Percentiles rank a stretch among this genome's conserved stretches.
Conservation (phyloP, 768 basidiomycete species). For the Gautieria morchelliformis region DNA sequence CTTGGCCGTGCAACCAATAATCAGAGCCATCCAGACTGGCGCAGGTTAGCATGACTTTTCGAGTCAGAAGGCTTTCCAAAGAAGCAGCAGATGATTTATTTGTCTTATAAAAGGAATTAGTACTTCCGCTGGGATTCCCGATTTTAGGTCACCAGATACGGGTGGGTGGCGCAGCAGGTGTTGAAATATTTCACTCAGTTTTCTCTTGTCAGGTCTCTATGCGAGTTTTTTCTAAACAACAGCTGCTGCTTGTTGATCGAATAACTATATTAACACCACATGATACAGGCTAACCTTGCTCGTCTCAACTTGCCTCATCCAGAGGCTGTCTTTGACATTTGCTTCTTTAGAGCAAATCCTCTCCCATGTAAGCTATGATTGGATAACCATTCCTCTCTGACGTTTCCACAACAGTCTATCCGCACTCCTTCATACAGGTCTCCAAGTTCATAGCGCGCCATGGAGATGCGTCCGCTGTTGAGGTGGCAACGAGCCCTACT, state of each 20-base stretch:
- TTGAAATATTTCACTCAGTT: background rate
- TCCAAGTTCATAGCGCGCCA: no score
- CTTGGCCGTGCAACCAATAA: background rate
- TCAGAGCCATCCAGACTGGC: slow-evolving; percentile 13
- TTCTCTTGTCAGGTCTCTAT: slow-evolving; percentile 38
- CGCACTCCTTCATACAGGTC: no score
- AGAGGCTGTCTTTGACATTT: slow-evolving; percentile 92
- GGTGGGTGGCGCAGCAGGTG: slow-evolving; percentile 36
- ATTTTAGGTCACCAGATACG: slow-evolving; percentile 81
- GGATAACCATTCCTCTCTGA: background rate
- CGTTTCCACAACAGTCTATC: slow-evolving; percentile 47
- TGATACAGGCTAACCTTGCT: slow-evolving; percentile 59
- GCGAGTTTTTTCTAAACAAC: slow-evolving; percentile 24
- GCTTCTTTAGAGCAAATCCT: slow-evolving; percentile 73
- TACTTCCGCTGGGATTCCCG: slow-evolving; percentile 78
- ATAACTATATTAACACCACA: background rate
- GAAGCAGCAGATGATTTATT: background rate
- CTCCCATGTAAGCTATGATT: slow-evolving; percentile 50
- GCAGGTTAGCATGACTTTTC: slow-evolving; percentile 12
- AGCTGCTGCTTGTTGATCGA: background rate
- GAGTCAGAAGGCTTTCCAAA: background rate
- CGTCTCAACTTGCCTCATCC: slow-evolving; percentile 79
- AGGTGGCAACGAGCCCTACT: no score
- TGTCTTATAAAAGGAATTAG: slow-evolving; percentile 43
- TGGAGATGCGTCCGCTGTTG: no score